phyloP scores from a whole-genome alignment of 768 basidiomycete genomes.

The Phylloporus arenicola region DNA sequence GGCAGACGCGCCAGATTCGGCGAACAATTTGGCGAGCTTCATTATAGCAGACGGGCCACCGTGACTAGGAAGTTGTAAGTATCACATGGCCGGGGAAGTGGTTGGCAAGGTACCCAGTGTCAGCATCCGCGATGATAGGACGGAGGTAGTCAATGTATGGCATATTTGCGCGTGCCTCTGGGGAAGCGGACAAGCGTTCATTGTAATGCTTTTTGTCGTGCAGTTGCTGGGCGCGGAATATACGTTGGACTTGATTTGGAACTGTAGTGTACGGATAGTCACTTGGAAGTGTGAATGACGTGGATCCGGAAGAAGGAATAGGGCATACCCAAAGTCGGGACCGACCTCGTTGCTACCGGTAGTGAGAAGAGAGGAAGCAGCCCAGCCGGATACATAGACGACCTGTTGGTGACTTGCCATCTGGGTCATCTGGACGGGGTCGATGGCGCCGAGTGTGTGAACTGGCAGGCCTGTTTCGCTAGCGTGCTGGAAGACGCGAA shows the following conservation, averaged over 20 bases:
- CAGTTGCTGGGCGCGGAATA: slow-evolving; percentile 87
- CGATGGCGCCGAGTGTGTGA: slow-evolving; percentile 90
- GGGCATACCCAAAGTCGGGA: slow-evolving; percentile 73
- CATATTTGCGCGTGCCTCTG: slow-evolving; percentile 62
- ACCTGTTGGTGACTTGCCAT: slow-evolving; percentile 85
- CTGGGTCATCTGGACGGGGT: slow-evolving; percentile 93
- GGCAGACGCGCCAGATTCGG: slow-evolving; percentile 88
- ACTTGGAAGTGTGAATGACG: slow-evolving; percentile 32
- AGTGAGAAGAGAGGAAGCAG: slow-evolving; percentile 77
- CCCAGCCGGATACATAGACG: slow-evolving; percentile 93
- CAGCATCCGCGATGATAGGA: slow-evolving; percentile 92
- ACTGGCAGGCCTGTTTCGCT: slow-evolving; percentile 63
- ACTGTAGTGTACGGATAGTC: slow-evolving; percentile 97
- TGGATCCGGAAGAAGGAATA: background rate
- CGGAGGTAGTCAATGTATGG: slow-evolving; percentile 83
- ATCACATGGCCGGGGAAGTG: background rate
- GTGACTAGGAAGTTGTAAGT: slow-evolving; percentile 47
- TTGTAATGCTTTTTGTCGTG: slow-evolving; percentile 94
- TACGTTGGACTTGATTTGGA: slow-evolving; percentile 89
- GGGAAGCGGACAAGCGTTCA: slow-evolving; percentile 63
- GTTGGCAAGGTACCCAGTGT: slow-evolving; percentile 66
- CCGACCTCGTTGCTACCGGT: slow-evolving; percentile 91
- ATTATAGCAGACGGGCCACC: slow-evolving; percentile 91
- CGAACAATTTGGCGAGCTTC: slow-evolving; percentile 91
- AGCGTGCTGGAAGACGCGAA: slow-evolving; percentile 55